Conservation (phyloP, 495 filamentous ascomycete genomes). For the Penicillium desertorum region DNA sequence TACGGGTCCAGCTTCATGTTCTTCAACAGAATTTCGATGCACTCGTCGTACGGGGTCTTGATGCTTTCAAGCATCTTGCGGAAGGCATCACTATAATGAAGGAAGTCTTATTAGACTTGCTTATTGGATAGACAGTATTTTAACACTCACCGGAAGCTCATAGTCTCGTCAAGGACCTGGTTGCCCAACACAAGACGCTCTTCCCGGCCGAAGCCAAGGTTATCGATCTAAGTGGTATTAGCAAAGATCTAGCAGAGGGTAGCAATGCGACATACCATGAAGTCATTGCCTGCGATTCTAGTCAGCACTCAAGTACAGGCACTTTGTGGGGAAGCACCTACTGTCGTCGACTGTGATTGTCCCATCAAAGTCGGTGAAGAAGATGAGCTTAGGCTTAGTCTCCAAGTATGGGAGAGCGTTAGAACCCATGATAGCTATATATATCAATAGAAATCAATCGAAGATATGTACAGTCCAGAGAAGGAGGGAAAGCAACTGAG, state of each 20-base stretch:
- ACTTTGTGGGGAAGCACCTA: slow-evolving; percentile 33
- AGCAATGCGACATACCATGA: slow-evolving; percentile 53
- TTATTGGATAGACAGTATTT: not conserved
- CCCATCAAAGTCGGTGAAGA: slow-evolving; percentile 97
- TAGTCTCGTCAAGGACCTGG: slow-evolving; percentile 65
- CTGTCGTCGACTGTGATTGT: slow-evolving; percentile 89
- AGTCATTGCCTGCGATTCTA: slow-evolving; percentile 73
- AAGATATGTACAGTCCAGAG: slow-evolving; percentile 5
- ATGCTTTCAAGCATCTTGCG: slow-evolving; percentile 83
- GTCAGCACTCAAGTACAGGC: slow-evolving; percentile 21
- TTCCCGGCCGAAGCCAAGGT: slow-evolving; percentile 73
- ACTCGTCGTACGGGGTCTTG: slow-evolving; percentile 73
- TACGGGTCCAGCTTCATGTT: slow-evolving; percentile 86
- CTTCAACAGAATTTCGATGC: slow-evolving; percentile 68
- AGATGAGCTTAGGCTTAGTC: slow-evolving; percentile 78
- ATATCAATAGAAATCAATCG: slow-evolving; percentile 9
- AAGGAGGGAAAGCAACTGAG: slow-evolving; percentile 11
- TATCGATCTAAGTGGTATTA: slow-evolving; percentile 66
- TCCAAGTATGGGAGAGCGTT: slow-evolving; percentile 50
- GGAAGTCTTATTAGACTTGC: not conserved
- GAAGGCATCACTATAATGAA: slow-evolving; percentile 65
- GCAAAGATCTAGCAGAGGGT: slow-evolving; percentile 1
- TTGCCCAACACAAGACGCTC: slow-evolving; percentile 65
- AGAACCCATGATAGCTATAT: slow-evolving; percentile 34
- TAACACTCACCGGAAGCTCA: slow-evolving; percentile 64